Evolutionary conservation across 768 basidiomycete genomes (phyloP).

Genomic region (Russula dissimulans): DNA sequence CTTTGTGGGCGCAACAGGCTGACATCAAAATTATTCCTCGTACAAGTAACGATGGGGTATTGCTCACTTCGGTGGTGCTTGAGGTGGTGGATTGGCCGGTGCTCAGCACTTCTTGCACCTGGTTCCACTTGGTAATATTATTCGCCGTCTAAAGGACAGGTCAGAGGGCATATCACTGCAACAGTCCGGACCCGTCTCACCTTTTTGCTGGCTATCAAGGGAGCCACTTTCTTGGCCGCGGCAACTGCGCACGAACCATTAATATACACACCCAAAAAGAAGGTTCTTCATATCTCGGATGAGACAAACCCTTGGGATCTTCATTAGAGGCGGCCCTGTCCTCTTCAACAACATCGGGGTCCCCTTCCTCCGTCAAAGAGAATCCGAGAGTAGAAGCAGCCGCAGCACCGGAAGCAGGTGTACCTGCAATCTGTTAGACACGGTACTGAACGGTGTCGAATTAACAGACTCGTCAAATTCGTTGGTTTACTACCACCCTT

Average conservation of each 20-base stretch:
- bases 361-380: constrained; percentile 51
- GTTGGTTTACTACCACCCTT: constrained; percentile 26
- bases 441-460: constrained; percentile 1
- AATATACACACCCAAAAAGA: constrained; percentile 24
- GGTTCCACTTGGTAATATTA: constrained; percentile 97
- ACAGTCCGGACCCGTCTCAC: constrained; percentile 28
- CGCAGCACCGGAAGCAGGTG: constrained; percentile 24
- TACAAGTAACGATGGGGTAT: background rate
- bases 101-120: constrained; percentile 80
- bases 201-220: constrained; percentile 80
- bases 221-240: constrained; percentile 64
- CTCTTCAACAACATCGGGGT: constrained; percentile 35
- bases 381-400: constrained; percentile 51
- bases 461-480: constrained; percentile 19
- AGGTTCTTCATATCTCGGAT: constrained; percentile 23
- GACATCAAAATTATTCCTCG: constrained; percentile 1
- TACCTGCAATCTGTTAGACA: background rate
- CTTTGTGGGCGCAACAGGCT: constrained; percentile 4
- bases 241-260: constrained; percentile 31
- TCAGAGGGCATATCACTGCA: background rate
- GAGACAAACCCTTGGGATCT: constrained; percentile 44
- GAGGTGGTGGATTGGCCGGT: constrained; percentile 19
- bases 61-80: constrained; percentile 11
- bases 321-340: constrained; percentile 25
- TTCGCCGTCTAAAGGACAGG: constrained; percentile 51